phyloP scores from a whole-genome alignment of 805 yeast species.

The Barnettozyma sucrosica region DNA sequence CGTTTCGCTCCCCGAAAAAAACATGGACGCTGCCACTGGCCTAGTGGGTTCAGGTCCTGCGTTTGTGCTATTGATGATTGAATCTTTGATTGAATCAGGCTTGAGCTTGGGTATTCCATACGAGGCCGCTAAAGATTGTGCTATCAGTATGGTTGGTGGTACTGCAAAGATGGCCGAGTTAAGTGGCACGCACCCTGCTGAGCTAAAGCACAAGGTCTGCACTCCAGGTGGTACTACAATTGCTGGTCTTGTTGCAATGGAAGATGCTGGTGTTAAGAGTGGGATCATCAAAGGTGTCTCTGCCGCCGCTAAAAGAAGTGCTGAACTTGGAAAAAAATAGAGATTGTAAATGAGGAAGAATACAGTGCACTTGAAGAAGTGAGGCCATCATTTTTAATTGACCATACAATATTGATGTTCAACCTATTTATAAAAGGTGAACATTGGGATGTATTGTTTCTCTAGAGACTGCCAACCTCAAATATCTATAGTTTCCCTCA shows the following conservation, averaged over 20 bases:
- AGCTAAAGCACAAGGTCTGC: slow-evolving; percentile 78
- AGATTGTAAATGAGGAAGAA: not conserved
- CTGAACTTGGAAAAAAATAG: slow-evolving; percentile 45
- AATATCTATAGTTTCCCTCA: too few relatives aligned
- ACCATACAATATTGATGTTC: too few relatives aligned
- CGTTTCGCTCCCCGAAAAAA: slow-evolving; percentile 70
- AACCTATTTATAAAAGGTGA: too few relatives aligned
- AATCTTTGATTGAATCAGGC: slow-evolving; percentile 91
- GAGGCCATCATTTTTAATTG: too few relatives aligned
- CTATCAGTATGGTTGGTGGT: slow-evolving; percentile 91
- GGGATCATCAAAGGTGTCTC: slow-evolving; percentile 85
- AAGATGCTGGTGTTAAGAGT: slow-evolving; percentile 82
- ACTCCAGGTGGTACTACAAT: slow-evolving; percentile 99
- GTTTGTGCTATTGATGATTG: slow-evolving; percentile 81
- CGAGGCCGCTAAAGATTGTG: slow-evolving; percentile 75
- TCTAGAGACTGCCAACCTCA: too few relatives aligned
- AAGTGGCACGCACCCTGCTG: slow-evolving; percentile 84
- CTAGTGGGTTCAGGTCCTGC: slow-evolving; percentile 97
- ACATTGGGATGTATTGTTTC: too few relatives aligned
- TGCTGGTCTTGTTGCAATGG: slow-evolving; percentile 89
- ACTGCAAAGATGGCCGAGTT: slow-evolving; percentile 84
- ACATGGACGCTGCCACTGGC: slow-evolving; percentile 95
- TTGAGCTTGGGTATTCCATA: slow-evolving; percentile 90
- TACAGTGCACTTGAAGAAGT: too few relatives aligned
- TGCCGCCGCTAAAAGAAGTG: slow-evolving; percentile 84